Evolutionary conservation across 202 grass and related monocot species (phyloP), one percentile per base, ranked within the genome.

Genomic region (Hordeum pubiflorum): DNA sequence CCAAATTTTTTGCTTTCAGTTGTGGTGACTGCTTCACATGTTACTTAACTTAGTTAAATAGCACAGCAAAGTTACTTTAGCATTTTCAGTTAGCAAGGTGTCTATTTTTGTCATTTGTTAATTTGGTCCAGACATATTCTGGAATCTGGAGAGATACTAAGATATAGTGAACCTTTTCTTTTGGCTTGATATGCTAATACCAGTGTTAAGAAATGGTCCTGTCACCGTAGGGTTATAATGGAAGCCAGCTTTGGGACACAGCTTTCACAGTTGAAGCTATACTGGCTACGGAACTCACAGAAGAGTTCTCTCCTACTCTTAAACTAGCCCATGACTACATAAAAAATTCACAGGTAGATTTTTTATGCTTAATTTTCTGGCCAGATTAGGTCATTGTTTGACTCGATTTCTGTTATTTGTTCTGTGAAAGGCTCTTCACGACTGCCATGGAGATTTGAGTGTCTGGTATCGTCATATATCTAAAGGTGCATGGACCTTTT

Each of bases 181-280:
- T 37, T 37, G 12, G 31, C 32, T 66, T 21, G 32, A 0, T 34
- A 64, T 64, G 13, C 14, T 67, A 4, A 27, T 33, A 69, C 36
- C 34, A 6, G 5, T 69, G 10, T 63, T 33, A 63, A 64, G 4
- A 71, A 70, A 41, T 71, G 12, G 12, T 75, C 38, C 2, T 69
- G 9, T 68, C 2, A 69, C 58, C 80, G 31, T 69, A 93, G 81
- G 86, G 88, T 24, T 93, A 97, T 34, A 87, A 93, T 89, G 93
- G 93, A 14, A 93, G 90, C 80, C 93, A 97, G 17, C 76, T 93
- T 18, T 97, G 90, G 93, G 93, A 97, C 46, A 93, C 90, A 24
- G 64, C 78, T 87, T 87, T 97, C 31, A 79, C 86, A 75, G 84
- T 89, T 91, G 86, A 97, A 87, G 86, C 86, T 73, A 93, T 97